Evolutionary conservation across 2,329 filamentous ascomycete genomes (phyloP), one percentile per base, ranked within the genome.

Genomic region (Nemania sp.): DNA sequence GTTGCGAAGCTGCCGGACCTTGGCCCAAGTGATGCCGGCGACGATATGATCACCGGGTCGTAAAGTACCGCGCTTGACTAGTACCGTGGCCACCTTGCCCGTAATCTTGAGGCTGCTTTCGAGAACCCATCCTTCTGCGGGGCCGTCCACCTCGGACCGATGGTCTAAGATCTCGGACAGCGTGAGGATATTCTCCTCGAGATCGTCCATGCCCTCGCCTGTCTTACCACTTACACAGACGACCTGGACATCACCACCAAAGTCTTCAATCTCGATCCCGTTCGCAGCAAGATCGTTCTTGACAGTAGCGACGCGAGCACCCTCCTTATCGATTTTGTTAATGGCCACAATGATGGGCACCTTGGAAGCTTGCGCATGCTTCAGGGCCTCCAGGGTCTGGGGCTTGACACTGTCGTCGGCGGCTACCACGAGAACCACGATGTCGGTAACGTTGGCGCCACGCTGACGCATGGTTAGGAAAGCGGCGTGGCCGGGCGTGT

Each of bases 331-430:
- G 46, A 96, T 83, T 74, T 99, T 99, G 77, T 94, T 99, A 74
- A 97, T 93, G 14, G 95, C 95, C 45, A 99, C 94, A 54, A 99
- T 96, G 44, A 99, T 93, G 5, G 94, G 93, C 1, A 45, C 94
- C 57, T 89, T 88, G 45, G 94, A 90, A 24, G 83, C 80, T 52
- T 87, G 88, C 6, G 94, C 93, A 69, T 99, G 94, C 72, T 95
- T 97, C 68, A 99, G 86, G 5, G 94, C 94, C 75, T 99, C 94
- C 2, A 97, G 78, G 0, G 95, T 99, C 68, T 99, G 94, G 3
- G 94, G 94, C 77, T 94, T 99, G 64, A 99, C 93, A 68, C 91
- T 94, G 69, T 99, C 95, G 69, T 99, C 94, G 7, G 93, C 93
- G 6, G 94, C 94, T 19, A 99, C 93, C 0, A 99, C 94, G 17